Evolutionary conservation across 2,329 filamentous ascomycete species (phyloP).

Genomic region (Xylaria sp.): DNA sequence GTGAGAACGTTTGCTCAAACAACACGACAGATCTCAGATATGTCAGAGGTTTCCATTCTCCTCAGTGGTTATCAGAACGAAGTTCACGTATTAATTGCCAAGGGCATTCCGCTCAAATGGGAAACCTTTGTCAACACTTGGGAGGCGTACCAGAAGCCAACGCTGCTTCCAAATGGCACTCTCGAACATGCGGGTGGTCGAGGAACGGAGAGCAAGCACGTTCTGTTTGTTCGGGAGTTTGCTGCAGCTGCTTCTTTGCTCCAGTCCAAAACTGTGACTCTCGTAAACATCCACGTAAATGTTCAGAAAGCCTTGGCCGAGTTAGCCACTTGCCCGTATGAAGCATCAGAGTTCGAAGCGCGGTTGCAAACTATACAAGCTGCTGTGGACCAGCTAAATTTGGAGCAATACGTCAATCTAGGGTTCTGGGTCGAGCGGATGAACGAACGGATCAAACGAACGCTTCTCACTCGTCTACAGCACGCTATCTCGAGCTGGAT

Average conservation of each 20-base stretch:
- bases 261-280: constrained; percentile 84
- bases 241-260: constrained; percentile 86
- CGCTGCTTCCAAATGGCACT: constrained; percentile 66
- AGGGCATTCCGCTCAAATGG: constrained; percentile 92
- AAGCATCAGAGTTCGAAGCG: constrained; percentile 79
- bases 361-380: constrained; percentile 88
- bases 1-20: constrained; percentile 94
- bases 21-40: constrained; percentile 81
- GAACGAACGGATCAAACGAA: constrained; percentile 85
- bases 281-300: constrained; percentile 82
- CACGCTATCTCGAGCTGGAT: constrained; percentile 90
- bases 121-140: constrained; percentile 98
- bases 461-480: constrained; percentile 83
- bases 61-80: constrained; percentile 93
- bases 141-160: constrained; percentile 79
- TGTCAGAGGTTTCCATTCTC: constrained; percentile 88
- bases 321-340: constrained; percentile 85
- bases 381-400: constrained; percentile 93
- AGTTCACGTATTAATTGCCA: constrained; percentile 82
- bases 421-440: constrained; percentile 88
- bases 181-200: constrained; percentile 65
- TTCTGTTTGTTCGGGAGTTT: constrained; percentile 95
- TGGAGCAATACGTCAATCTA: constrained; percentile 96
- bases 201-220: constrained; percentile 87
- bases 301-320: constrained; percentile 85